Percentiles rank a stretch among this genome's conserved stretches.
Conservation (phyloP, 345 rosid genomes). For the Eucalyptus pauciflora region DNA sequence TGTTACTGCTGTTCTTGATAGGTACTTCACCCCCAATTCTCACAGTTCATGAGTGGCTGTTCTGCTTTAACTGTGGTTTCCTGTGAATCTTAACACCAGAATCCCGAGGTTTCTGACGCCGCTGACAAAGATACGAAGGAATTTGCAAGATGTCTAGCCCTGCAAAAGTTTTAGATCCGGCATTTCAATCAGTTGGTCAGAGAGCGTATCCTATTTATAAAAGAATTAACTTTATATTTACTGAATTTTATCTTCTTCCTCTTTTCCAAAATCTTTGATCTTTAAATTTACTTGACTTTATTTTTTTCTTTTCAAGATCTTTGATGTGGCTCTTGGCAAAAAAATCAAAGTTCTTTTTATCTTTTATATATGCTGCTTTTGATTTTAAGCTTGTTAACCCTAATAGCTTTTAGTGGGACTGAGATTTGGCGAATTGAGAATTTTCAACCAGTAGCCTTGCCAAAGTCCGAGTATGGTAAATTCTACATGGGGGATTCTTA, state of each 20-base stretch:
- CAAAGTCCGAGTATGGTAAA: slow-evolving; percentile 87
- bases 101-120: background rate
- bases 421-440: slow-evolving; percentile 98
- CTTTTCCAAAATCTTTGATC: background rate
- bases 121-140: background rate
- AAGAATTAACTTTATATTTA: background rate
- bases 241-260: background rate
- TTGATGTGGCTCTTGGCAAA: background rate
- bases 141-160: slow-evolving; percentile 58
- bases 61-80: background rate
- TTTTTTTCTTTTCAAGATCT: background rate
- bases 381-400: slow-evolving; percentile 28
- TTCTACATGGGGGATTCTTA: slow-evolving; percentile 94
- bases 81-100: background rate
- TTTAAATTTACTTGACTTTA: background rate
- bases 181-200: slow-evolving; percentile 94
- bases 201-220: slow-evolving; percentile 64
- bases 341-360: background rate
- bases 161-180: slow-evolving; percentile 76
- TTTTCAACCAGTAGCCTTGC: slow-evolving; percentile 79
- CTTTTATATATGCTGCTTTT: background rate
- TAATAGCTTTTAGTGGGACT: slow-evolving; percentile 72
- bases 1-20: background rate
- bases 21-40: background rate
- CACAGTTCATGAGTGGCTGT: background rate